Percentiles rank a stretch among this genome's conserved stretches.
Conservation (phyloP, 345 rosid genomes). For the Barbarea vulgaris region DNA sequence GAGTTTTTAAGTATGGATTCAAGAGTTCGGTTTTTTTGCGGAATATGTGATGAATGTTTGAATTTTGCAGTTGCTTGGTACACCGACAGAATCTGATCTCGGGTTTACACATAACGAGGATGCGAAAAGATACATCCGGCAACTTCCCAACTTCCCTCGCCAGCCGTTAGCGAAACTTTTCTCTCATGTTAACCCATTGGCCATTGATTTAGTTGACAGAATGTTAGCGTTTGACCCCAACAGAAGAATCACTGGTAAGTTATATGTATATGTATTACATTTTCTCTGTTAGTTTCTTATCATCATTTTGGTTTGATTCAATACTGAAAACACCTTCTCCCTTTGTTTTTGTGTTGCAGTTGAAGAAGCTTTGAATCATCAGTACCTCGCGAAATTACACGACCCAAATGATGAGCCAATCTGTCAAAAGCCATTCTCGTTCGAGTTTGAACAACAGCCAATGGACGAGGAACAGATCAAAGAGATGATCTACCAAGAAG, state of each 20-base stretch:
- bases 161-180: slow-evolving; percentile 64
- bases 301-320: background rate
- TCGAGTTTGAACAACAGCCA: slow-evolving; percentile 83
- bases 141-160: slow-evolving; percentile 71
- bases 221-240: slow-evolving; percentile 95
- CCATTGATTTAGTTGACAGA: slow-evolving; percentile 81
- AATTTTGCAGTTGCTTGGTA: slow-evolving; percentile 81
- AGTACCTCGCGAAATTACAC: slow-evolving; percentile 78
- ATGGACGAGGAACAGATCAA: slow-evolving; percentile 91
- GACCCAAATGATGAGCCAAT: slow-evolving; percentile 91
- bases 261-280: background rate
- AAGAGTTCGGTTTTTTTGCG: background rate
- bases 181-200: slow-evolving; percentile 77
- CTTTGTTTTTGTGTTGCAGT: slow-evolving; percentile 48
- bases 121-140: slow-evolving; percentile 78
- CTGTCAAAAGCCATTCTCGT: slow-evolving; percentile 72
- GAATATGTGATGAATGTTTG: slow-evolving; percentile 31
- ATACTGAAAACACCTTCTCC: slow-evolving; percentile 11
- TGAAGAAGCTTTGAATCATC: slow-evolving; percentile 92
- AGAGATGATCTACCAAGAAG: slow-evolving; percentile 83
- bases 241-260: slow-evolving; percentile 88
- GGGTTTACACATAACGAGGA: slow-evolving; percentile 86
- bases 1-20: slow-evolving; percentile 1
- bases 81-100: slow-evolving; percentile 88
- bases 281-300: slow-evolving; percentile 13